Conservation (phyloP, 495 filamentous ascomycete species). For the Penicillium odoratum region DNA sequence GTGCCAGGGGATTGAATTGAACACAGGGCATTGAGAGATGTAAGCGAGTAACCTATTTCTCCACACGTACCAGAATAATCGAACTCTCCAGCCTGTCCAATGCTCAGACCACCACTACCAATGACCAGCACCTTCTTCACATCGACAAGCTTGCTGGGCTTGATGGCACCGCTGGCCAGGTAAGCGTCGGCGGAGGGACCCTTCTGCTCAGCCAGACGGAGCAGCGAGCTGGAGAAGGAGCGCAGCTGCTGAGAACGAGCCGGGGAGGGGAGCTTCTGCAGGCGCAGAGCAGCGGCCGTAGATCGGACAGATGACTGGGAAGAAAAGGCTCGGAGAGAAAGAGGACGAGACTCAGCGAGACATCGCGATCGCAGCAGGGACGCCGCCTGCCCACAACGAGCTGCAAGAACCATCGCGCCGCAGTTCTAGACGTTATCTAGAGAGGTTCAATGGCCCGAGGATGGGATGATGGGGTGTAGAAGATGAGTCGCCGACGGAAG, state of each 20-base stretch:
- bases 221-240: slow-evolving; percentile 44
- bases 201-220: slow-evolving; percentile 52
- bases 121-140: slow-evolving; percentile 96
- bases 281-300: slow-evolving; percentile 36
- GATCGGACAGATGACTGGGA: slow-evolving; percentile 39
- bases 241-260: slow-evolving; percentile 48
- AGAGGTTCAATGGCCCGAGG: slow-evolving; percentile 29
- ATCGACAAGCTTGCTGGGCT: slow-evolving; percentile 71
- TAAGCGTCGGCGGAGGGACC: slow-evolving; percentile 87
- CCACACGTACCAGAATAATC: slow-evolving; percentile 82
- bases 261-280: slow-evolving; percentile 40
- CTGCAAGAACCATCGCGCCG: slow-evolving; percentile 52
- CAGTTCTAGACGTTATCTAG: slow-evolving; percentile 13
- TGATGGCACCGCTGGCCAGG: slow-evolving; percentile 80
- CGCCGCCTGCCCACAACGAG: slow-evolving; percentile 52
- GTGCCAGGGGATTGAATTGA: slow-evolving; percentile 7
- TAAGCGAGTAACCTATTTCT: background rate
- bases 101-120: slow-evolving; percentile 90
- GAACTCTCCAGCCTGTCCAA: slow-evolving; percentile 96
- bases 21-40: background rate
- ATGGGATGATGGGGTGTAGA: slow-evolving; percentile 18
- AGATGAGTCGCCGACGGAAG: slow-evolving; percentile 27
- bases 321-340: slow-evolving; percentile 44
- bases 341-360: slow-evolving; percentile 41
- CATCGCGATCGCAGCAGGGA: slow-evolving; percentile 49